Conservation (phyloP, 345 rosid species). For the Eucalyptus sideroxylon region DNA sequence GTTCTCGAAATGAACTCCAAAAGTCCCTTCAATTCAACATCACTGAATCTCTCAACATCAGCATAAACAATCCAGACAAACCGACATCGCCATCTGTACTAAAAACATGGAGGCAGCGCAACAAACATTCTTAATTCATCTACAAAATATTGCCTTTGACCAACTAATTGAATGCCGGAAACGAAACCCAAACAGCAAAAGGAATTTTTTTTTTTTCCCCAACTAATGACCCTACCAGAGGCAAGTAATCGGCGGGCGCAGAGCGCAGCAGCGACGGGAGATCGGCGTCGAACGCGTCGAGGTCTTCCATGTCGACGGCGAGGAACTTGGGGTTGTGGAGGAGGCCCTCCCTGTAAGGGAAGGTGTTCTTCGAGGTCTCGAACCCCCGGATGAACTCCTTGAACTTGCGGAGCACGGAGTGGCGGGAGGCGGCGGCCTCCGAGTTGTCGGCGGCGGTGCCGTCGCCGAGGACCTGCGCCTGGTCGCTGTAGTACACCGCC, state of each 20-base stretch:
- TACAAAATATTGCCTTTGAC: neutral
- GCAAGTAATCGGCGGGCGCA: constrained; percentile 71
- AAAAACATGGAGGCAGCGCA: neutral
- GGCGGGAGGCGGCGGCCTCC: constrained; percentile 39
- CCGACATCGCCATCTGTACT: fast-evolving
- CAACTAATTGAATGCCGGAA: neutral
- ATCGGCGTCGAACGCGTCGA: constrained; percentile 68
- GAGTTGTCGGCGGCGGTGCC: constrained; percentile 1
- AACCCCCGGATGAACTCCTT: constrained; percentile 86
- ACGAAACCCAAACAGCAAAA: neutral
- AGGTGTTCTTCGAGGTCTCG: constrained; percentile 60
- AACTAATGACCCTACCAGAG: constrained; percentile 25
- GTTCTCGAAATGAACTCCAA: neutral
- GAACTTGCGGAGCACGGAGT: constrained; percentile 61
- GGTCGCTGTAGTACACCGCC: constrained; percentile 84
- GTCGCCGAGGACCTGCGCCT: constrained; percentile 74
- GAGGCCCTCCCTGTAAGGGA: constrained; percentile 80
- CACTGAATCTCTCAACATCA: neutral
- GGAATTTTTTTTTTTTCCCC: neutral
- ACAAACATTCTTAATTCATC: neutral
- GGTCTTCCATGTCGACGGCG: constrained; percentile 68
- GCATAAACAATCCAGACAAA: neutral
- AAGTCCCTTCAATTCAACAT: neutral
- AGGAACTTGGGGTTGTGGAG: constrained; percentile 62
- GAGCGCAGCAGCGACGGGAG: constrained; percentile 77